Base-by-base conservation (phyloP, 2,329 filamentous ascomycete species). In the Penicillium sclerotigenum region DNA sequence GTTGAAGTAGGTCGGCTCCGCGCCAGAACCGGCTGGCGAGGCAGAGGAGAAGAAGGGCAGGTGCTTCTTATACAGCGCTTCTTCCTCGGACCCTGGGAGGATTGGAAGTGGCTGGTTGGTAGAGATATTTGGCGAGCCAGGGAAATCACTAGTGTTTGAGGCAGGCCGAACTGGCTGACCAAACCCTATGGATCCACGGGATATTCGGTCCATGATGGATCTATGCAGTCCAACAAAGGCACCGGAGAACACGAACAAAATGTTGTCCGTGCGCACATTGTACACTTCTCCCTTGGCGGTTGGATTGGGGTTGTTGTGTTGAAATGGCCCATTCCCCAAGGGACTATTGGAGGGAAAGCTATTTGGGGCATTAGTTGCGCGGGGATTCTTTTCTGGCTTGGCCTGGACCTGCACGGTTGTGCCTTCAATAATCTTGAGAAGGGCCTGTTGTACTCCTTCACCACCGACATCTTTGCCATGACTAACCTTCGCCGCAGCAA, bases 371-470 rank as follows among this genome's bases (percentile, higher is more conserved):
- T 71, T 73, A 9, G 67, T 70, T 34, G 69, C 61, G 20, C 73
- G 73, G 58, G 75, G 71, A 56, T 73, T 78, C 56, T 71, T 73
- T 59, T 81, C 73, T 57, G 77, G 69, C 72, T 97, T 97, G 24
- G 93, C 88, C 68, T 92, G 93, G 29, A 99, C 83, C 38, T 95
- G 94, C 11, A 99, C 82, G 24, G 92, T 97, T 1, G 92, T 96
- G 8, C 94, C 94, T 75, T 99, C 94, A 20, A 99, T 90, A 38
- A 99, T 91, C 76, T 97, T 97, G 31, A 99, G 77, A 5, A 99
- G 79, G 7, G 94, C 93, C 75, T 99, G 94, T 69, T 99, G 94
- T 0, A 97, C 94, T 51, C 94, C 94, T 77, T 97, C 94, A 22
- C 94, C 94, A 18, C 92, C 90, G 3, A 99, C 94, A 68, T 99